Conservation (phyloP, 352 stramenopile genomes). For the Pythium plurisporium region DNA sequence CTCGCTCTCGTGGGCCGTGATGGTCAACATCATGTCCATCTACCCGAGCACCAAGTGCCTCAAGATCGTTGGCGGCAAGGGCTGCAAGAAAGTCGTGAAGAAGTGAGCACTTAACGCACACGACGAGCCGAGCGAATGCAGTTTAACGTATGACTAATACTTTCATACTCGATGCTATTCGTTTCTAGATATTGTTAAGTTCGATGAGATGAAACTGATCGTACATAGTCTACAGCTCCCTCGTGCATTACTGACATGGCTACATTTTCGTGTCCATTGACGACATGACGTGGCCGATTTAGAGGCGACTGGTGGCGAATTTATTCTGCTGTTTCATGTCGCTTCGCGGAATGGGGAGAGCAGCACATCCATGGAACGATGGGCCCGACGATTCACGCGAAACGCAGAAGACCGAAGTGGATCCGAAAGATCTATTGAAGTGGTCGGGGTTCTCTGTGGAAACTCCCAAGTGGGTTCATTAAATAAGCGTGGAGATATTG, state of each 20-base stretch:
- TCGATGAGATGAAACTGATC: no score
- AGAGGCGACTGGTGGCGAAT: not conserved
- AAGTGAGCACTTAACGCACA: no score
- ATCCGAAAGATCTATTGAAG: not conserved
- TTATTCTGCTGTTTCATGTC: no score
- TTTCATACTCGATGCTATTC: no score
- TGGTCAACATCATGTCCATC: slow-evolving; percentile 23
- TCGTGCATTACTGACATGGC: not conserved
- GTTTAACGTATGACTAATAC: no score
- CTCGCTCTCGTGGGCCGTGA: slow-evolving; percentile 28
- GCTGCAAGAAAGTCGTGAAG: no score
- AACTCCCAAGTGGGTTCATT: not conserved
- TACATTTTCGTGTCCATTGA: not conserved
- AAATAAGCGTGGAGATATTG: not conserved
- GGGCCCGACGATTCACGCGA: not conserved
- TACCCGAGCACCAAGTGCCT: slow-evolving; percentile 29
- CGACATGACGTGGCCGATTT: not conserved
- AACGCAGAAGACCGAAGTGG: not conserved
- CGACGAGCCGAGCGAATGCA: no score
- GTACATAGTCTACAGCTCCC: no score
- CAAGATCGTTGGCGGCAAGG: slow-evolving; percentile 21
- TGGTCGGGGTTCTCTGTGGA: not conserved
- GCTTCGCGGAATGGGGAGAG: no score
- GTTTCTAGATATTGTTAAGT: no score
- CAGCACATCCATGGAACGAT: not conserved